These are phyloP conservation scores for Petunia axillaris DNA, from an alignment of 257 asterid species.

Conservation along the genomic window DNA sequence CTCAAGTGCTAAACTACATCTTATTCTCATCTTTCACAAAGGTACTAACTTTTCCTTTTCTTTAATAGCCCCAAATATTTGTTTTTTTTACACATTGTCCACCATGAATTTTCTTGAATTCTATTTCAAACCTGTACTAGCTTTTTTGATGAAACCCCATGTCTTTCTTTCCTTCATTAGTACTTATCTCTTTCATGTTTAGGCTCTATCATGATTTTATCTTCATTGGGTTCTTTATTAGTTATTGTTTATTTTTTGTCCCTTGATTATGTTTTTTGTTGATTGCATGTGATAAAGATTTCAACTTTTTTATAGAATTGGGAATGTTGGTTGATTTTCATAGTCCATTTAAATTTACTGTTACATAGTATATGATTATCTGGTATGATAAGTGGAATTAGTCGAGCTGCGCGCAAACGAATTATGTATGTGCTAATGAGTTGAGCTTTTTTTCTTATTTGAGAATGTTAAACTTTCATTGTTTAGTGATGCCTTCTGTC, in stretches of 20 bases:
- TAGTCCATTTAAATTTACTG: neutral
- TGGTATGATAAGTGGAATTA: no score
- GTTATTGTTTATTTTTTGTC: neutral
- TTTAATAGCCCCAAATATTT: conserved; percentile 11
- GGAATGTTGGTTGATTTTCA: neutral
- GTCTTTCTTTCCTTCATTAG: neutral
- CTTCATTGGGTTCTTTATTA: neutral
- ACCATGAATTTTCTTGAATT: neutral
- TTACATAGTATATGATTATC: no score
- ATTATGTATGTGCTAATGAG: no score
- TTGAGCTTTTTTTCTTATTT: no score
- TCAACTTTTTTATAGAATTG: neutral
- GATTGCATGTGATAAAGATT: neutral
- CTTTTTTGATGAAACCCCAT: neutral
- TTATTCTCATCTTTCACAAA: conserved; percentile 8
- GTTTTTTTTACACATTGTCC: neutral
- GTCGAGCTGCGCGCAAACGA: no score
- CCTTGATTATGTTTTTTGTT: conserved; percentile 1
- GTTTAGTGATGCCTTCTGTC: no score
- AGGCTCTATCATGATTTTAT: neutral
- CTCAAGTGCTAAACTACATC: neutral
- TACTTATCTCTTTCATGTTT: neutral
- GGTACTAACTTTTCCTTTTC: neutral
- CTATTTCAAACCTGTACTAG: conserved; percentile 18
- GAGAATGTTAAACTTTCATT: no score